Conservation (phyloP, 306 rosid genomes). For the Aeschynomene evenia region DNA sequence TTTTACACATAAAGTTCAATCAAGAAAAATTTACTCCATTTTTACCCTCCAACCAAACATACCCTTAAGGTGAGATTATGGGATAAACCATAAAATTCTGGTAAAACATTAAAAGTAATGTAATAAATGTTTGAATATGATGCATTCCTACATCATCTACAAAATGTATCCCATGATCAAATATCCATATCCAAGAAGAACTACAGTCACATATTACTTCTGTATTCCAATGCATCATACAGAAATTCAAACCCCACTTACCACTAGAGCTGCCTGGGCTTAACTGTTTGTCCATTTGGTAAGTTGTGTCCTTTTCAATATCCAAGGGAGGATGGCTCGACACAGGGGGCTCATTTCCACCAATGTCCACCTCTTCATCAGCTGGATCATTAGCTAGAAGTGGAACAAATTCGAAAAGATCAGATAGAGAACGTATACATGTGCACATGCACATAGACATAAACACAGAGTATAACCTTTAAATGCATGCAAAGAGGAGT, state of each 20-base stretch:
- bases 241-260: slow-evolving; percentile 34
- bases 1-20: too few species aligned
- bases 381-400: slow-evolving; percentile 58
- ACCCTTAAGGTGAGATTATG: slow-evolving; percentile 18
- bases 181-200: background rate
- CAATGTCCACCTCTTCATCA: slow-evolving; percentile 74
- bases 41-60: too few species aligned
- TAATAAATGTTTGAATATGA: background rate
- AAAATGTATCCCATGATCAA: slow-evolving; percentile 12
- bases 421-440: background rate
- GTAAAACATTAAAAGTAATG: background rate
- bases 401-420: slow-evolving; percentile 13
- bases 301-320: slow-evolving; percentile 50
- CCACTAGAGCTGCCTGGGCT: slow-evolving; percentile 54
- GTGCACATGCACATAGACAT: background rate
- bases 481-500: slow-evolving; percentile 76
- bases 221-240: background rate
- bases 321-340: slow-evolving; percentile 62
- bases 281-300: slow-evolving; percentile 31
- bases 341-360: slow-evolving; percentile 71
- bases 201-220: background rate
- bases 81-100: background rate
- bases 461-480: slow-evolving; percentile 53
- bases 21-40: too few species aligned
- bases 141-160: slow-evolving; percentile 1